Base-by-base conservation (phyloP, 371 early-diverging fungal genomes). In the Rhizopus arrhizus region DNA sequence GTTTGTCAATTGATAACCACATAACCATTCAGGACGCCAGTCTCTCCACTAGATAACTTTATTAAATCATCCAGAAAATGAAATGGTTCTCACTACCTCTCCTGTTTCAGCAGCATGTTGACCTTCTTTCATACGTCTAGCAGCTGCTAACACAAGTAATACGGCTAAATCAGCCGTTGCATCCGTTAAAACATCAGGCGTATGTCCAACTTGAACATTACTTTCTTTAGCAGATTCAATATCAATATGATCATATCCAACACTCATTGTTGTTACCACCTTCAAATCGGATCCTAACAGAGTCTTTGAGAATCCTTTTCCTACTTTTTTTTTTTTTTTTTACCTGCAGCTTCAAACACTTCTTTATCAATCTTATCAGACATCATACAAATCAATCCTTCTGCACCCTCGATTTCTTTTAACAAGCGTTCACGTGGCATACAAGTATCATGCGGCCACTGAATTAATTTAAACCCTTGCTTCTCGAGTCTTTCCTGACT, bases 181-280 rank as follows among this genome's bases (percentile, higher is more conserved):
- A 62, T 93, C 94, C 0, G 94, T 95, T 47, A 94, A 77, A 1
- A 94, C 93, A 55, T 89, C 91, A 2, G 95, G 93, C 0, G 95
- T 95, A 64, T 89, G 81, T 5, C 95, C 95, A n/a, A 95, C 65
- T 15, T 65, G 57, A 36, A 91, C 69, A 4, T 78, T 78, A 32
- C 79, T 79, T 7, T 67, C 54, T 15, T 80, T 72, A 10, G 84
- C 63, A 6, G 78, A 82, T 3, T 62, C 56, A 0, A 85, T 61
- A 67, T 89, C 86, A 46, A 94, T 83, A 68, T 94, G 95, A 60
- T 94, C 94, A 69, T 87, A 91, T 11, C 95, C 95, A 13, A 92
- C 94, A 55, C 83, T 89, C 74, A 88, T 81, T 0, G 91, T 90
- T 7, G 91, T 85, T 0, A 91, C 70, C 4, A 88, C 81, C 52